Base-by-base conservation (phyloP, 805 yeast genomes). In the Peterozyma toletana region DNA sequence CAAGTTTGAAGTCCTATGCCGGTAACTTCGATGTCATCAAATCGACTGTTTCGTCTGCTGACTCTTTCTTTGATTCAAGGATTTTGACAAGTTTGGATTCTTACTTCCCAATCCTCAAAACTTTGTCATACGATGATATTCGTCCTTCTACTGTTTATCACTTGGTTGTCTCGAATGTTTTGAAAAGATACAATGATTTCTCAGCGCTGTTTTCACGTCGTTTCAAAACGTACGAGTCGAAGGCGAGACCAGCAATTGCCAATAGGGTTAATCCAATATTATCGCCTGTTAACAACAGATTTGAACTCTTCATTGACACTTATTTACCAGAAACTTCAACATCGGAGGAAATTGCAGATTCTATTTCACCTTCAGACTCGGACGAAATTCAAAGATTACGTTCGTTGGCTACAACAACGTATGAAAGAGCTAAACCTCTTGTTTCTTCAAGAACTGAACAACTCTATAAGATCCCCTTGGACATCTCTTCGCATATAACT, bases 401-500 rank as follows among this genome's bases (percentile, higher is more conserved):
- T 38, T 34, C 41, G 7, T 50, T 64, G 33, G 42, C 57, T 3
- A 33, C 45, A 14, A 50, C 55, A n/a, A 61, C 64, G 9, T 56
- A 52, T 46, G 43, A 49, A 11, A 58, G 64, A 42, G 50, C 61
- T 11, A 21, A 48, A 9, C 61, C 62, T 6, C 43, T 56, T n/a
- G 59, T 63, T 13, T 14, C 42, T 9, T 40, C 43, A 1, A 40
- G 42, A 21, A 38, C 37, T 16, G 44, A 41, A 15, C 49, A 47
- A 35, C 35, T 50, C 15, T 27, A 42, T 17, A 37, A 42, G 16
- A 17, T 48, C 14, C 52, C 51, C 15, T 40, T 47, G 17, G 53
- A 50, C 33, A 60, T 57, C 17, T 4, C 66, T 10, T 48, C 54
- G 2, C 66, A 66, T 44, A 61, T 64, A 30, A 40, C 53, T n/a